phyloP scores from a whole-genome alignment of 169 alveolate genomes.

The Sarcocystis neurona region DNA sequence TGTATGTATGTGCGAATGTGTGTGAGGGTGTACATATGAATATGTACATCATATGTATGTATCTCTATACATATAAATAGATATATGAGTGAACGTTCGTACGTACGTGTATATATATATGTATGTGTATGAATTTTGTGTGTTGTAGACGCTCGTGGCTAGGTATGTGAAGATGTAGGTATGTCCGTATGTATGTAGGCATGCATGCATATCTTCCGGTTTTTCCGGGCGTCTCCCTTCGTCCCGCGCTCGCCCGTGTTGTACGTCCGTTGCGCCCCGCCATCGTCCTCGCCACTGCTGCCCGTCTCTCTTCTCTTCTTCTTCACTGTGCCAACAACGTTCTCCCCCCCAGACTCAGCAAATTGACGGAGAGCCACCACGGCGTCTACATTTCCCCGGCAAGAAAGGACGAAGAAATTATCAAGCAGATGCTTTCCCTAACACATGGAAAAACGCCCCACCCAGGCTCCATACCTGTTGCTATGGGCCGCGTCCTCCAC shows the following conservation, averaged over 20 bases:
- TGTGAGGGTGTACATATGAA: background rate
- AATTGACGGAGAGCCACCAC: slow-evolving; percentile 6
- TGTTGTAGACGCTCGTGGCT: too few relatives aligned
- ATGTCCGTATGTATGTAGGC: slow-evolving; percentile 16
- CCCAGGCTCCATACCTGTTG: background rate
- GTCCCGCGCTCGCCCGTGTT: too few relatives aligned
- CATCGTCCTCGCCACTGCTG: too few relatives aligned
- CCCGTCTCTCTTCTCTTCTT: slow-evolving; percentile 8
- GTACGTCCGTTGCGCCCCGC: too few relatives aligned
- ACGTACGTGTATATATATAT: background rate
- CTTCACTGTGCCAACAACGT: background rate
- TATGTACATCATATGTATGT: background rate
- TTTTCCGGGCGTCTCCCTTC: too few relatives aligned
- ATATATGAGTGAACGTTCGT: too few relatives aligned
- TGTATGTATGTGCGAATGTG: background rate
- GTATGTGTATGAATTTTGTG: background rate
- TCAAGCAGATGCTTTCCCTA: background rate
- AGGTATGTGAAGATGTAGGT: background rate
- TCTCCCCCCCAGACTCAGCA: slow-evolving; percentile 47
- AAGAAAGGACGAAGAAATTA: slow-evolving; percentile 25
- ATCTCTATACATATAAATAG: background rate
- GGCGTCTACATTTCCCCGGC: slow-evolving; percentile 34
- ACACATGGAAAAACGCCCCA: background rate
- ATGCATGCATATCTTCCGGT: too few relatives aligned
- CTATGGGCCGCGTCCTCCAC: slow-evolving; percentile 17